Percentiles rank a stretch among this genome's conserved stretches.
These are phyloP conservation scores for Eucalyptus tenuipes DNA, from an alignment of 345 rosid genomes.

Conservation along the genomic window DNA sequence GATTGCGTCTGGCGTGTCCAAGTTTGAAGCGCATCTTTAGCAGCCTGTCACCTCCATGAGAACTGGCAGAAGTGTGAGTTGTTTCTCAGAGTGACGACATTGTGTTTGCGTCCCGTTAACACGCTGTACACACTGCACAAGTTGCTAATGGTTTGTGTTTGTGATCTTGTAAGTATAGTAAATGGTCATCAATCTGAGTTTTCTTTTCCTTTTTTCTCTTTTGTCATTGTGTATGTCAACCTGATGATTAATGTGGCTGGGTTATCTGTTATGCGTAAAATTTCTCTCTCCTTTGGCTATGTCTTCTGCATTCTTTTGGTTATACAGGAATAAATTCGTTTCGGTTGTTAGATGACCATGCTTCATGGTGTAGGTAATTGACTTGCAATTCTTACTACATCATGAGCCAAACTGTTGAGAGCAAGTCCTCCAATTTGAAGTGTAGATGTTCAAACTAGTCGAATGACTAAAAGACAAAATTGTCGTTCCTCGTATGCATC, in stretches of 20 bases:
- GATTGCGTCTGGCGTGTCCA: conserved; percentile 48
- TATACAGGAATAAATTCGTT: neutral
- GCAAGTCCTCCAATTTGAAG: neutral
- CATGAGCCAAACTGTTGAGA: neutral
- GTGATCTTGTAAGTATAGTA: neutral
- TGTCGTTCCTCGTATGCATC: neutral
- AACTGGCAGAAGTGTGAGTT: neutral
- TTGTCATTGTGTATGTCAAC: neutral
- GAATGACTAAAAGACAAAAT: neutral
- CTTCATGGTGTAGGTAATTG: neutral
- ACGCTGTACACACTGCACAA: neutral
- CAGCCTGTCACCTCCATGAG: conserved; percentile 21
- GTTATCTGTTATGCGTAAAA: neutral
- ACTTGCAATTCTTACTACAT: neutral
- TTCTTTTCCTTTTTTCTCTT: neutral
- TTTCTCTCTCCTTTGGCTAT: neutral
- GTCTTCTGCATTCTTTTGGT: neutral
- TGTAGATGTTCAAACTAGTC: neutral
- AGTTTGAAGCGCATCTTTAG: conserved; percentile 84
- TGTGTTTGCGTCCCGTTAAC: neutral
- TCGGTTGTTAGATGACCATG: neutral
- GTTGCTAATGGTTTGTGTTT: neutral
- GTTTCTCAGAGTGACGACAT: neutral
- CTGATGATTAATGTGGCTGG: neutral
- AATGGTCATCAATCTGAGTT: neutral